phyloP scores from a whole-genome alignment of 176 grass and related monocot genomes.

The Ensete ventricosum region DNA sequence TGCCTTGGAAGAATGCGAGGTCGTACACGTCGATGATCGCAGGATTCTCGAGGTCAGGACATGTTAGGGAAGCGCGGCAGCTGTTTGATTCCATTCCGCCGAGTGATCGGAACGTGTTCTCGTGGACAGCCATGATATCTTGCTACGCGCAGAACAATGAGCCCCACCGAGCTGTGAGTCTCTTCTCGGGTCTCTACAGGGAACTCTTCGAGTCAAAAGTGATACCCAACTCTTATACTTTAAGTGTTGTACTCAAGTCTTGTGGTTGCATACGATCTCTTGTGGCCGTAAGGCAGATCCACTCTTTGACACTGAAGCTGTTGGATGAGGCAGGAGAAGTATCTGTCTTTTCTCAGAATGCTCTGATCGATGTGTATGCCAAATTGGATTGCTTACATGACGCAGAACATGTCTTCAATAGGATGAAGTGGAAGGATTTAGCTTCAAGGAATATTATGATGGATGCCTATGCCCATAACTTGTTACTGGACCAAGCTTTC shows the following conservation, averaged over 20 bases:
- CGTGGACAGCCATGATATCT: constrained; percentile 49
- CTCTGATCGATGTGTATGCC: constrained; percentile 34
- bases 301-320: constrained; percentile 30
- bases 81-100: constrained; percentile 36
- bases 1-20: constrained; percentile 41
- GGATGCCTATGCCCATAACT: constrained; percentile 32
- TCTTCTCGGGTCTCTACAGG: constrained; percentile 31
- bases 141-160: constrained; percentile 38
- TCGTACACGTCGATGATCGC: constrained; percentile 48
- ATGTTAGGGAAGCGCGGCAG: constrained; percentile 4
- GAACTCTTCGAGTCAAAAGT: constrained; percentile 21
- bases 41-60: constrained; percentile 24
- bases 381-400: constrained; percentile 35
- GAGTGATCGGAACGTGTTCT: constrained; percentile 36
- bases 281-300: constrained; percentile 27
- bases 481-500: constrained; percentile 29
- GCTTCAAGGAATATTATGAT: constrained; percentile 54
- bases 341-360: constrained; percentile 39
- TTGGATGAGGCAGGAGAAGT: constrained; percentile 13
- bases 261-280: constrained; percentile 24
- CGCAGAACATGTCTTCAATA: constrained; percentile 27
- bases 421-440: constrained; percentile 37
- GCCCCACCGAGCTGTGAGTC: constrained; percentile 18
- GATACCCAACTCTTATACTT: constrained; percentile 36
- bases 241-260: constrained; percentile 43